Percentiles rank a stretch among this genome's conserved stretches.
Conservation (phyloP, 108 stramenopile genomes). For the Pseudonitzschia multiseries region DNA sequence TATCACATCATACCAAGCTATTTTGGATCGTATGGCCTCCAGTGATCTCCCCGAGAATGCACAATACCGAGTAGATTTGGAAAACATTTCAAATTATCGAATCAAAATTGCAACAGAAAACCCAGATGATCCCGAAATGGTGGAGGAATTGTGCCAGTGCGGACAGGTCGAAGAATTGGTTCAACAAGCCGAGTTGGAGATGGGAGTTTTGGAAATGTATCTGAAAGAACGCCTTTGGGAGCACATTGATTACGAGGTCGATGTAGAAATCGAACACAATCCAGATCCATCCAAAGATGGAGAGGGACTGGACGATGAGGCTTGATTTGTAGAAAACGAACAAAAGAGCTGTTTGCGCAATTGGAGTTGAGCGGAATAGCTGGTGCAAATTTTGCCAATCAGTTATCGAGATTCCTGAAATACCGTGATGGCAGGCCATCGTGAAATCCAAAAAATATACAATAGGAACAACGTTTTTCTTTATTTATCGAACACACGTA, state of each 20-base stretch:
- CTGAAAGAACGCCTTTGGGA: conserved; percentile 82
- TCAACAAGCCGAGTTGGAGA: conserved; percentile 88
- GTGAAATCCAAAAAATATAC: no score
- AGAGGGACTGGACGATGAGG: conserved; percentile 41
- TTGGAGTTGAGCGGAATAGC: background rate
- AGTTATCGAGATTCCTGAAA: no score
- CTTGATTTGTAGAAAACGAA: conserved; percentile 5
- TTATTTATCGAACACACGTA: no score
- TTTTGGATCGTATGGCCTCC: conserved; percentile 80
- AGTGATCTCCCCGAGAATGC: conserved; percentile 85
- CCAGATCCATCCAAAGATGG: conserved; percentile 53
- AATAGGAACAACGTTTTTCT: no score
- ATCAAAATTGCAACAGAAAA: conserved; percentile 69
- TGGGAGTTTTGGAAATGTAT: conserved; percentile 88
- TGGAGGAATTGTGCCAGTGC: conserved; percentile 84
- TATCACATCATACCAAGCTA: conserved; percentile 74
- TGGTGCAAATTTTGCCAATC: background rate
- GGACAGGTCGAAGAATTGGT: conserved; percentile 93
- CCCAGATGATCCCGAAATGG: conserved; percentile 81
- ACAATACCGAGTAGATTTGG: conserved; percentile 83
- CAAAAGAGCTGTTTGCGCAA: no score
- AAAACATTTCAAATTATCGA: conserved; percentile 75
- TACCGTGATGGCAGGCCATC: no score
- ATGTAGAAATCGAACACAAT: conserved; percentile 44
- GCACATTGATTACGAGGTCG: conserved; percentile 54